Base-by-base conservation (phyloP, 192 early-diverging fungal genomes). In the Obelidium mucronatum region DNA sequence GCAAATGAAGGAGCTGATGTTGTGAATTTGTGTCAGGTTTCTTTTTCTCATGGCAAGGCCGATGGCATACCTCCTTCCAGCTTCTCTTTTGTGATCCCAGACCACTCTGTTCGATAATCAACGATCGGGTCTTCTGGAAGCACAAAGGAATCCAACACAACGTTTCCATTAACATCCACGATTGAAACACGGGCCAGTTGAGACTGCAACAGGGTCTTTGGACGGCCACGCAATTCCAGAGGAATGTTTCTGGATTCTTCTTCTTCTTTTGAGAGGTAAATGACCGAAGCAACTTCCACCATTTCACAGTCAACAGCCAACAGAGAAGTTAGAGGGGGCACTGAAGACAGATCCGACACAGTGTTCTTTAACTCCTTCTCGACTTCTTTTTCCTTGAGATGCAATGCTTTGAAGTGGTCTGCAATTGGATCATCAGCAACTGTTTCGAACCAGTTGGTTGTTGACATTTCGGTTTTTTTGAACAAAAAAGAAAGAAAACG, bases 81-180 rank as follows among this genome's bases (percentile, higher is more conserved):
- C 56, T 87, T 85, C 33, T 86, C 82, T 5, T 88, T 84, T n/a
- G 92, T 91, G 54, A 97, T 91, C 13, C 96, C 96, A 83, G 92
- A 94, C 34, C 92, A 90, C 59, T 82, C 82, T 3, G 96, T 97
- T 48, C 93, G 90, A 71, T 91, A 97, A 77, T 97, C 95, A 0
- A 93, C 93, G 24, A 97, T 93, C 2, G 73, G 68, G 64, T 96
- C 94, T 62, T 83, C 34, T 2, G 96, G 94, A 51, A 82, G 73
- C 1, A 95, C 95, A 78, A 87, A 96, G 0, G 84, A 84, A 85
- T 97, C 96, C 60, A 95, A 78, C 2, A 97, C 74, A 0, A 90
- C 83, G 17, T 91, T 89, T 1, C 96, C 96, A 70, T 94, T 83
- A 79, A 85, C 95, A 83, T 97, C 96, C 51, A 96, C 93, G 13